Percentiles rank a stretch among this genome's conserved stretches.
phyloP scores from a whole-genome alignment of 2,329 filamentous ascomycete species.

The Microsporum audouinii region DNA sequence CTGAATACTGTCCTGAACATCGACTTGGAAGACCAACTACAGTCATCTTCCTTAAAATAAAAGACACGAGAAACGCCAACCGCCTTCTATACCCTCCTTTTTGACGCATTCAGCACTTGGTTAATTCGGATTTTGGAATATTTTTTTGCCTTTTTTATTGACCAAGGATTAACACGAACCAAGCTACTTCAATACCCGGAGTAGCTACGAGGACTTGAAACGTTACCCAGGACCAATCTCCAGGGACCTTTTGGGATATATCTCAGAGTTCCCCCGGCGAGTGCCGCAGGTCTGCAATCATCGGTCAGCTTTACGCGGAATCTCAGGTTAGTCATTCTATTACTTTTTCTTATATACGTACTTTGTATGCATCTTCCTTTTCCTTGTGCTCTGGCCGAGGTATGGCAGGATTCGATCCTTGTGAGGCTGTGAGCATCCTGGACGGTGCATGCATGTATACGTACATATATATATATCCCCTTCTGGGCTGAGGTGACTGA shows the following conservation, averaged over 20 bases:
- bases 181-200: background rate
- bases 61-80: background rate
- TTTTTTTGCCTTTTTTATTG: background rate
- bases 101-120: background rate
- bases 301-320: background rate
- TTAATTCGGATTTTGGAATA: background rate
- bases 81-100: background rate
- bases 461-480: background rate
- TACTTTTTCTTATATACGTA: background rate
- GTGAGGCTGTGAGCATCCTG: background rate
- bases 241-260: background rate
- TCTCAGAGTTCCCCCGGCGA: background rate
- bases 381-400: background rate
- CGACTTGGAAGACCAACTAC: background rate
- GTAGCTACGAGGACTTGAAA: background rate
- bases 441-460: background rate
- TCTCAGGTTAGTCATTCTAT: background rate
- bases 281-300: slow-evolving; percentile 3
- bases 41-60: background rate
- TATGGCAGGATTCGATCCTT: background rate
- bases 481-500: background rate
- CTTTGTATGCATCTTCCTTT: background rate
- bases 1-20: background rate
- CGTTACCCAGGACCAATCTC: background rate
- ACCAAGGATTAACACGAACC: background rate